Evolutionary conservation across 148 eudicot species (phyloP), one percentile per base, ranked within the genome.

Genomic region (Rhododendron williamsianum): DNA sequence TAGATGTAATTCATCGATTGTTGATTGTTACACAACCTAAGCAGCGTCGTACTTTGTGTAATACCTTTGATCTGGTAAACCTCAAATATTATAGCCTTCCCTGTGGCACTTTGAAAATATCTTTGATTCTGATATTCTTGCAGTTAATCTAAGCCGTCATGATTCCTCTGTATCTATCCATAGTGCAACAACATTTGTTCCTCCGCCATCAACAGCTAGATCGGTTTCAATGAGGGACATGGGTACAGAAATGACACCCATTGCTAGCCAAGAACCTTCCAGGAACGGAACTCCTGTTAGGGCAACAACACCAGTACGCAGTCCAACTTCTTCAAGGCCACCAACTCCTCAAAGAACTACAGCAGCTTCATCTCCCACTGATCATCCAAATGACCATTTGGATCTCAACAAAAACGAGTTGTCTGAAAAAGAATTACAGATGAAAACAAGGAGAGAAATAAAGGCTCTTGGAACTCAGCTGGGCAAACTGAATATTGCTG

Each of bases 181-280:
- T 80, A 88, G 84, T 69, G 89, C 90, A 23, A 91, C 93, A 81
- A 82, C 89, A 76, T 82, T 87, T 83, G 58, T 88, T 86, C 91
- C 91, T n/a, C 87, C 91, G 4, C 89, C 90, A 67, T 88, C 92
- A 83, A 90, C 92, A 49, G 97, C 97, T 23, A 90, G 93, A 81
- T 92, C 97, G 25, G 92, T 94, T 77, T 93, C 95, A 69, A 93
- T 94, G 95, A 93, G 93, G 85, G 97, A 94, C 80, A 94, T 93
- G 97, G 97, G 95, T 25, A 94, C 94, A 18, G 97, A 94, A 86
- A 94, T 94, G 97, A 93, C 97, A 88, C 97, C 95, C 74, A 83
- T 89, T 85, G 91, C 94, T 3, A 94, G 97, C 87, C 97, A 94
- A 84, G 97, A 94, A 87, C 97, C 97, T 84, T 94, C 97, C n/a